These are phyloP conservation scores for Taphrina confusa DNA, from an alignment of 1,139 yeast genomes.

Conservation along the genomic window DNA sequence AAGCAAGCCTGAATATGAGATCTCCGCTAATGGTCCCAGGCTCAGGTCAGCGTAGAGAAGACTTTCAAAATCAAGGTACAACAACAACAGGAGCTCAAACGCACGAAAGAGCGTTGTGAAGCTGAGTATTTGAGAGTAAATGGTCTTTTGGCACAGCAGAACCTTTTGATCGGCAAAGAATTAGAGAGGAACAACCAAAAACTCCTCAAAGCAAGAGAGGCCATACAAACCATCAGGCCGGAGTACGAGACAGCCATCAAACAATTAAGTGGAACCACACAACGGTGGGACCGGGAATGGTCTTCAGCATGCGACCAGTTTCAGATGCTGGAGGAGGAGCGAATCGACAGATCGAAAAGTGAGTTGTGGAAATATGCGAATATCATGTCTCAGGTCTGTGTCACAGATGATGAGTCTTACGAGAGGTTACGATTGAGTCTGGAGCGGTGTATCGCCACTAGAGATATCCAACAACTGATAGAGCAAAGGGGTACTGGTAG, in stretches of 20 bases:
- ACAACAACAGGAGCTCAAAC: slow-evolving; percentile 45
- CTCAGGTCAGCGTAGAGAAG: slow-evolving; percentile 47
- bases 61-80: slow-evolving; percentile 50
- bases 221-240: slow-evolving; percentile 51
- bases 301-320: slow-evolving; percentile 61
- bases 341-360: slow-evolving; percentile 71
- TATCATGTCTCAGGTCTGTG: slow-evolving; percentile 72
- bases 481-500: slow-evolving; percentile 66
- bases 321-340: slow-evolving; percentile 74
- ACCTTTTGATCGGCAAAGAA: slow-evolving; percentile 77
- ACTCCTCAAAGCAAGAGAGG: slow-evolving; percentile 57
- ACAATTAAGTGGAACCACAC: slow-evolving; percentile 65
- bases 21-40: not conserved
- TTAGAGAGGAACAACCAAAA: slow-evolving; percentile 66
- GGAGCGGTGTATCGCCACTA: slow-evolving; percentile 66
- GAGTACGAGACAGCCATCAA: slow-evolving; percentile 64
- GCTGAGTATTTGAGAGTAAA: slow-evolving; percentile 62
- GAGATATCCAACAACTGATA: slow-evolving; percentile 62
- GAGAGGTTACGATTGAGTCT: slow-evolving; percentile 68
- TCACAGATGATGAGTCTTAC: slow-evolving; percentile 72
- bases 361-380: slow-evolving; percentile 84
- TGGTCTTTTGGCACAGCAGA: slow-evolving; percentile 62
- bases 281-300: slow-evolving; percentile 82
- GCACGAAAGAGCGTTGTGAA: slow-evolving; percentile 57
- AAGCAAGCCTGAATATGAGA: not conserved